These are phyloP conservation scores for Cryphonectria naterciae DNA, from an alignment of 2,329 filamentous ascomycete genomes.

Conservation along the genomic window DNA sequence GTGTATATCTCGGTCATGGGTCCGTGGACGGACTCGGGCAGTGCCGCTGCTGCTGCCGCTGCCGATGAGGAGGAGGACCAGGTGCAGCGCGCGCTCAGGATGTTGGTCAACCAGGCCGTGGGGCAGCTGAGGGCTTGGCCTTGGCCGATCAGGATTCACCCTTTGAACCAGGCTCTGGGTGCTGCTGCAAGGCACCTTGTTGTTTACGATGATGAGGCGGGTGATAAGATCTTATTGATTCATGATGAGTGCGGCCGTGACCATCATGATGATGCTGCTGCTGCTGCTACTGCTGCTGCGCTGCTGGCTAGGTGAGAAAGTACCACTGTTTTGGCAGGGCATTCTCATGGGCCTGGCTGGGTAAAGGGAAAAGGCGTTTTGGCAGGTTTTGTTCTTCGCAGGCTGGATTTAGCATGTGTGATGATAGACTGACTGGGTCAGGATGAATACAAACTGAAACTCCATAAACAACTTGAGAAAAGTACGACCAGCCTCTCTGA, in stretches of 20 bases:
- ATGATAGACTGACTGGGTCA: too few relatives aligned
- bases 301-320: too few relatives aligned
- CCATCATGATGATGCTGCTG: not conserved
- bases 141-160: not conserved
- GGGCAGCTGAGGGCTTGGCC: not conserved
- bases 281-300: not conserved
- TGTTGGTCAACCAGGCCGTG: not conserved
- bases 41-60: not conserved
- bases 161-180: not conserved
- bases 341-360: not conserved
- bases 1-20: not conserved
- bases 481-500: too few relatives aligned
- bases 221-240: not conserved
- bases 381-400: not conserved
- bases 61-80: too few relatives aligned
- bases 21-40: too few relatives aligned
- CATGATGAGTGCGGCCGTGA: not conserved
- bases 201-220: not conserved
- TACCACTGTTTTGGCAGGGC: too few relatives aligned
- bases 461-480: too few relatives aligned
- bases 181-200: not conserved
- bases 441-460: too few relatives aligned
- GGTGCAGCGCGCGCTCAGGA: not conserved
- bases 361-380: not conserved
- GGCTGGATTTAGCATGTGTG: not conserved